Percentiles rank a stretch among this genome's conserved stretches.
Evolutionary conservation across 345 rosid genomes (phyloP).

Genomic region (Dipteronia sinensis): DNA sequence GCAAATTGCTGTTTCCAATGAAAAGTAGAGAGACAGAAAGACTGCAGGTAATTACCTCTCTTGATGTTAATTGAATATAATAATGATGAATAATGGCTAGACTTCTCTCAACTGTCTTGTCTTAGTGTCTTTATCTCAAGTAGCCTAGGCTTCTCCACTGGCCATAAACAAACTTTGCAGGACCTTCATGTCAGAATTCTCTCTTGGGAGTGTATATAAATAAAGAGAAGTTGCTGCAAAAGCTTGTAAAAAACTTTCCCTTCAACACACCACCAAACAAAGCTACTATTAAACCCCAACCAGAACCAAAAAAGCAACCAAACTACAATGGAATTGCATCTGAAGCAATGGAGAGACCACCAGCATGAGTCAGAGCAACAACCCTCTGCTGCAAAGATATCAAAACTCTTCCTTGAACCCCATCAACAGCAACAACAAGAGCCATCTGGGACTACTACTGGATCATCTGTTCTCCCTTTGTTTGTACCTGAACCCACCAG

Average conservation of each 20-base stretch:
- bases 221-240: conserved; percentile 34
- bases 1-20: conserved; percentile 36
- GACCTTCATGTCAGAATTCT: conserved; percentile 52
- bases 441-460: conserved; percentile 27
- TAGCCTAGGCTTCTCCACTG: conserved; percentile 48
- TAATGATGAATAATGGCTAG: neutral
- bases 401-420: conserved; percentile 60
- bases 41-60: conserved; percentile 48
- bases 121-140: conserved; percentile 62
- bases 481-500: conserved; percentile 63
- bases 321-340: conserved; percentile 74
- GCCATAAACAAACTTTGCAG: conserved; percentile 60
- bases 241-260: conserved; percentile 41
- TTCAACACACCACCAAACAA: conserved; percentile 35
- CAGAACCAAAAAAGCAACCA: conserved; percentile 21
- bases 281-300: neutral
- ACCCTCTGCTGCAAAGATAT: conserved; percentile 63
- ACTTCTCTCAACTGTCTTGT: conserved; percentile 61
- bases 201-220: conserved; percentile 30
- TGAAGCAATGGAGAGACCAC: conserved; percentile 91
- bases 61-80: conserved; percentile 20
- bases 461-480: conserved; percentile 66
- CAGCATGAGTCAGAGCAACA: conserved; percentile 72
- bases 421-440: conserved; percentile 34
- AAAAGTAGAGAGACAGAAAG: conserved; percentile 31